Conservation (phyloP, 192 early-diverging fungal species). For the Umbelopsis vinacea region DNA sequence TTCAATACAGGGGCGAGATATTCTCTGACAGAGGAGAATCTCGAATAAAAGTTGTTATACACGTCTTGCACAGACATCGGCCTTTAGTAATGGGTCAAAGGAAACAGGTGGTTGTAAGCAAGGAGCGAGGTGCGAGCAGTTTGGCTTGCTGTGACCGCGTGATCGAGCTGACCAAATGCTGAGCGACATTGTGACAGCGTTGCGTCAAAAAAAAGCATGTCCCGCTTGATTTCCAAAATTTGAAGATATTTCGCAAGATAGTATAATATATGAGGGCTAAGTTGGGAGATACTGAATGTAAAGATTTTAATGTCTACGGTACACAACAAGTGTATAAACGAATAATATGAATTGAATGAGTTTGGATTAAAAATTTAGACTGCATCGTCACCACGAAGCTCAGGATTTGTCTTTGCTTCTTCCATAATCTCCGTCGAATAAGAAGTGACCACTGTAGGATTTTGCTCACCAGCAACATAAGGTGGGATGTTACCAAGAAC, state of each 20-base stretch:
- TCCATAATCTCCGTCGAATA: conserved; percentile 39
- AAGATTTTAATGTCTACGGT: neutral
- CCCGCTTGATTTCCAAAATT: neutral
- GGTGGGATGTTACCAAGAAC: conserved; percentile 34
- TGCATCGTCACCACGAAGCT: neutral
- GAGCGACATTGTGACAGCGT: conserved; percentile 9
- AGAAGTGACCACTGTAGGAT: conserved; percentile 31
- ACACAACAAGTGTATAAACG: neutral
- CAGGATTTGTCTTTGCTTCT: conserved; percentile 23
- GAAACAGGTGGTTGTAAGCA: neutral
- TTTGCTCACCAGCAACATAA: conserved; percentile 17
- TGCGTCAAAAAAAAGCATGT: neutral
- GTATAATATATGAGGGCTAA: too few relatives aligned
- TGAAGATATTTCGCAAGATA: neutral
- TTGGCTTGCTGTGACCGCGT: conserved; percentile 11
- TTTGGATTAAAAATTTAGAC: neutral
- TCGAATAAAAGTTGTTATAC: conserved; percentile 42
- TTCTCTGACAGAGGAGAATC: conserved; percentile 62
- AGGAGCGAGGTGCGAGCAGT: neutral
- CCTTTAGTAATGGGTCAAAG: conserved; percentile 8
- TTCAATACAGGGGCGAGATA: conserved; percentile 93
- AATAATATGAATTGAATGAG: neutral
- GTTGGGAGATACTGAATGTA: neutral
- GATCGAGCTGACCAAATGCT: conserved; percentile 15
- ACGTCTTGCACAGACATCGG: conserved; percentile 43